Evolutionary conservation across 495 filamentous ascomycete genomes (phyloP).

Genomic region (Aspergillus sparsus): DNA sequence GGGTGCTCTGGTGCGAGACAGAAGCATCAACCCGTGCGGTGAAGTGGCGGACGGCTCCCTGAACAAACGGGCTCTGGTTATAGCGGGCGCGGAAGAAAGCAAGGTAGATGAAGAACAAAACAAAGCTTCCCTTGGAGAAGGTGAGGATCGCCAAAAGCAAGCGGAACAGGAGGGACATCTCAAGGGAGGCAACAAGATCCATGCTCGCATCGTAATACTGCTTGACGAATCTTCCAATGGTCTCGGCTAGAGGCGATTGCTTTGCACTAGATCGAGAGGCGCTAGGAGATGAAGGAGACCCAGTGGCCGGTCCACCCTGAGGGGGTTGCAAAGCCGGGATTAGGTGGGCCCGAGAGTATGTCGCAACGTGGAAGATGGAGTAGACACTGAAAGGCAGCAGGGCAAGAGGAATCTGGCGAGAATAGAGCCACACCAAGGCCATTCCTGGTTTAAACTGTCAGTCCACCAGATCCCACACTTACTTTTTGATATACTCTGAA

Average conservation of each 20-base stretch:
- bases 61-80: slow-evolving; percentile 88
- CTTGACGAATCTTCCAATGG: slow-evolving; percentile 91
- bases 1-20: slow-evolving; percentile 81
- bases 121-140: slow-evolving; percentile 88
- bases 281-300: slow-evolving; percentile 57
- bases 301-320: slow-evolving; percentile 33
- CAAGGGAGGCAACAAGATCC: slow-evolving; percentile 75
- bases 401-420: slow-evolving; percentile 83
- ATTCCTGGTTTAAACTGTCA: slow-evolving; percentile 59
- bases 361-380: slow-evolving; percentile 96
- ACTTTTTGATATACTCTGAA: too few species aligned
- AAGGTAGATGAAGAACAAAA: slow-evolving; percentile 81
- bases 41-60: slow-evolving; percentile 72
- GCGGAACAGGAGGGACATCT: slow-evolving; percentile 81
- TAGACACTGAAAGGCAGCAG: slow-evolving; percentile 95
- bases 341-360: slow-evolving; percentile 59
- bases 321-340: slow-evolving; percentile 53
- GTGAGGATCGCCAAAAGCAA: slow-evolving; percentile 74
- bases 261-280: slow-evolving; percentile 57
- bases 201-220: slow-evolving; percentile 92
- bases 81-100: slow-evolving; percentile 88
- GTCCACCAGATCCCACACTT: neutral
- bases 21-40: slow-evolving; percentile 76
- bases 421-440: slow-evolving; percentile 94
- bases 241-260: slow-evolving; percentile 70